Evolutionary conservation across 495 filamentous ascomycete genomes (phyloP), one percentile per base, ranked within the genome.

Genomic region (Xylaria sp.): DNA sequence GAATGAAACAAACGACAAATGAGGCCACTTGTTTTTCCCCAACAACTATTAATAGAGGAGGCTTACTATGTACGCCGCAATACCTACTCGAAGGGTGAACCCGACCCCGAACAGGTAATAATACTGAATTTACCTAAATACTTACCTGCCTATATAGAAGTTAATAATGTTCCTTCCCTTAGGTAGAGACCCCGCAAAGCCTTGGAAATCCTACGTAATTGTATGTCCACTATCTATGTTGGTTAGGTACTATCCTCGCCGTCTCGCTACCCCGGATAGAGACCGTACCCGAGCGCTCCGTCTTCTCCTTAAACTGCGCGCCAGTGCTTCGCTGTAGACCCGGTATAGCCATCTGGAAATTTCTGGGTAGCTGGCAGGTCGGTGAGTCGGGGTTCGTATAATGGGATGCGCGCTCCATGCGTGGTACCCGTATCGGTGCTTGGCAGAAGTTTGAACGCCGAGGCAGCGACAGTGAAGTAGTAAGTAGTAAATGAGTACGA

Each of bases 31-130:
- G 37, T 9, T 8, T 3, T 5, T 26, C 3, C 26, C 40, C 37
- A 35, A 68, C 37, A 44, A 44, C 67, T 69, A 61, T 61, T 69
- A 52, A 50, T 69, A 61, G 67, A 33, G 29, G 57, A 69, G 53
- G 67, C 55, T 40, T 65, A 11, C 53, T 21, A 59, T 5, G 2
- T n/a, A 24, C 1, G 3, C n/a, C n/a, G n/a, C n/a, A n/a, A n/a
- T n/a, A n/a, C n/a, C n/a, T 35, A 12, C 17, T 35, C 57, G 57
- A 41, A 41, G 37, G 21, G 35, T 26, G 11, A 41, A 61, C 26
- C 29, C 52, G 26, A 21, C 29, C 29, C 55, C 15, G 21, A 59
- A 59, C 55, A 58, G n/a, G 50, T 4, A n/a, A n/a, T n/a, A n/a
- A n/a, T n/a, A 29, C 9, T 14, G 21, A 53, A 53, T 26, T 52